Evolutionary conservation across 202 grass and related monocot genomes (phyloP), one percentile per base, ranked within the genome.

Genomic region (Schoenoplectus tabernaemontani): DNA sequence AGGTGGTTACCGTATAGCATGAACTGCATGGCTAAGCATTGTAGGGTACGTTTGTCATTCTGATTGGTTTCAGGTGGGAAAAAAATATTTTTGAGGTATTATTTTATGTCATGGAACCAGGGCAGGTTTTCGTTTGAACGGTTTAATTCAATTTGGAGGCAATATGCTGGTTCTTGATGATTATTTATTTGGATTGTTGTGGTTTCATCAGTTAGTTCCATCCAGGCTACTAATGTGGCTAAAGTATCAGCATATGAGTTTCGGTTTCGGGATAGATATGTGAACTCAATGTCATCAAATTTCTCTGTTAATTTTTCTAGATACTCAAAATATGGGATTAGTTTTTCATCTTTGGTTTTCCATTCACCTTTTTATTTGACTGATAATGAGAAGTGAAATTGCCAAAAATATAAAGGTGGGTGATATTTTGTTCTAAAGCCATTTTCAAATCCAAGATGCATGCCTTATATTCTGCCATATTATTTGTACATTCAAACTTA

Each of bases 381-480:
- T 28, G 2, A 76, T 44, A n/a, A 76, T 44, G 11, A 76, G 42
- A 13, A 47, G 32, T 53, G 70, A n/a, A 76, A 16, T 76, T 41
- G 17, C 41, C 70, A 50, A 42, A 47, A 0, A 44, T n/a, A 1
- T 76, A 22, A 4, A 76, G 8, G 22, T 46, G 23, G 2, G 43
- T 22, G 22, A 53, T 17, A 24, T 44, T 53, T 19, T 50, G 46
- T 9, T 76, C 37, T 42, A 28, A 10, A 11, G 24, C 24, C 37
- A 76, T 30, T 17, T 28, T 46, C 9, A 76, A 53, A 7, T 17
- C 38, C 2, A 50, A 15, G 5, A 76, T 36, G 8, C 50, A 39
- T 78, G 74, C 47, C 20, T 53, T 48, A 20, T 78, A 78, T 78
- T 78, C 74, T 59, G 74, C 50, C 57, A 57, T 54, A 5, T 78